Conservation (phyloP, 148 eudicot species). For the Rhododendron henanense region DNA sequence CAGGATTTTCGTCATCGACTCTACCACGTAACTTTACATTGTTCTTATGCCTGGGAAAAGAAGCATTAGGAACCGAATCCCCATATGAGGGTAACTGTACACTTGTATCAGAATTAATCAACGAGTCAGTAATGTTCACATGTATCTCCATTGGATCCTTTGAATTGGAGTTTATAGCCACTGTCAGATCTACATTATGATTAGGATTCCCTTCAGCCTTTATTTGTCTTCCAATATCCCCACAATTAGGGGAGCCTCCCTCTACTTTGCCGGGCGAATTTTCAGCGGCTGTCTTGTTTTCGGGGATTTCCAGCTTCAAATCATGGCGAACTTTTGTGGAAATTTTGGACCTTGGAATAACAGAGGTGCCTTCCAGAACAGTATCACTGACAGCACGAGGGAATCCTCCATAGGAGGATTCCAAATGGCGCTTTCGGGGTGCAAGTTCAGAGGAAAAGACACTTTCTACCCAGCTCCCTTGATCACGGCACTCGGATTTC, state of each 20-base stretch:
- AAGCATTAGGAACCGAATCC: constrained; percentile 50
- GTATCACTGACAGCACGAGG: constrained; percentile 31
- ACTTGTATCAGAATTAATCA: constrained; percentile 39
- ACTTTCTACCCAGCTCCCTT: constrained; percentile 75
- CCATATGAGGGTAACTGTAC: constrained; percentile 53
- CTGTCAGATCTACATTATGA: constrained; percentile 31
- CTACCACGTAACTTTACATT: constrained; percentile 63
- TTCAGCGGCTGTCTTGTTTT: constrained; percentile 28
- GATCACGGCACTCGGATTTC: constrained; percentile 55
- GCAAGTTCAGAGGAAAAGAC: constrained; percentile 39
- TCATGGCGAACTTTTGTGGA: constrained; percentile 36
- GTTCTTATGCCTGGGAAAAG: constrained; percentile 44
- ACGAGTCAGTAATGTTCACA: constrained; percentile 34
- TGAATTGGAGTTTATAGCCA: constrained; percentile 34
- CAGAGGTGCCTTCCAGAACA: constrained; percentile 34
- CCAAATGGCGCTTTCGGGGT: constrained; percentile 10
- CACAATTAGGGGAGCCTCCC: constrained; percentile 34
- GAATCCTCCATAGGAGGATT: constrained; percentile 26
- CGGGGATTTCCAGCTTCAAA: constrained; percentile 31
- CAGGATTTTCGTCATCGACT: constrained; percentile 84
- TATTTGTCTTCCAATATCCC: constrained; percentile 30
- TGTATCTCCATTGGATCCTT: constrained; percentile 25
- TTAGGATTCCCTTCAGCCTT: constrained; percentile 31
- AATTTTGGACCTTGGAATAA: constrained; percentile 35
- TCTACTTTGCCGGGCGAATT: constrained; percentile 25